Evolutionary conservation across 2,329 filamentous ascomycete species (phyloP).

Genomic region (Epichloe brachyelytri): DNA sequence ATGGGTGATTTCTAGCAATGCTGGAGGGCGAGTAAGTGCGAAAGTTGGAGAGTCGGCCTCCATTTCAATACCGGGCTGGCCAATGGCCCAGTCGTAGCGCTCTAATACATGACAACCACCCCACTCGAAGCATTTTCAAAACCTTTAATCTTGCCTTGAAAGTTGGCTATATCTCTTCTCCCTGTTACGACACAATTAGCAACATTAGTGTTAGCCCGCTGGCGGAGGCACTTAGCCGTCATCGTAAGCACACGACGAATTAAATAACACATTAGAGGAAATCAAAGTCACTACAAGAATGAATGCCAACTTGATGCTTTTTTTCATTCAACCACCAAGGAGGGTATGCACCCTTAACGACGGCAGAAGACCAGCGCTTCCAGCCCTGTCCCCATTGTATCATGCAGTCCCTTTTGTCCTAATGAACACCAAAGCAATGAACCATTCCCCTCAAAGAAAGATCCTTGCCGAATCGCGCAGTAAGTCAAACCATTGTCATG

Average conservation of each 20-base stretch:
- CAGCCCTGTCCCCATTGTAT: constrained; percentile 25
- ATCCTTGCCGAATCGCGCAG: constrained; percentile 23
- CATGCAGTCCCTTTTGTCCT: constrained; percentile 38
- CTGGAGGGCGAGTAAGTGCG: not conserved
- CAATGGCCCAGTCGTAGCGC: not conserved
- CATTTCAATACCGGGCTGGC: not conserved
- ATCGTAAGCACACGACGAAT: not conserved
- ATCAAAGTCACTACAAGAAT: not conserved
- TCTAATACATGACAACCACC: not conserved
- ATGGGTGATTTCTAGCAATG: not conserved
- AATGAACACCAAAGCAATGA: constrained; percentile 43
- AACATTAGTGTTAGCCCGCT: not conserved
- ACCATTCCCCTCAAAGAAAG: constrained; percentile 23
- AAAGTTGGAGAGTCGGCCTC: not conserved
- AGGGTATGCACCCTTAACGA: constrained; percentile 30
- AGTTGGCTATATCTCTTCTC: no score
- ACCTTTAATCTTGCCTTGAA: no score
- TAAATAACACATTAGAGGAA: not conserved
- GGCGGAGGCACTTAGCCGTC: not conserved
- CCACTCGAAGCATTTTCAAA: not conserved
- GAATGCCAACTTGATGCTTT: constrained; percentile 24
- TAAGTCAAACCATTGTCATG: constrained; percentile 18
- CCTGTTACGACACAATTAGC: not conserved
- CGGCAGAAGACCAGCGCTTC: constrained; percentile 31
- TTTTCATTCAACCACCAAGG: constrained; percentile 33